Conservation (phyloP, 352 stramenopile genomes). For the Globisporangium megalacanthum region DNA sequence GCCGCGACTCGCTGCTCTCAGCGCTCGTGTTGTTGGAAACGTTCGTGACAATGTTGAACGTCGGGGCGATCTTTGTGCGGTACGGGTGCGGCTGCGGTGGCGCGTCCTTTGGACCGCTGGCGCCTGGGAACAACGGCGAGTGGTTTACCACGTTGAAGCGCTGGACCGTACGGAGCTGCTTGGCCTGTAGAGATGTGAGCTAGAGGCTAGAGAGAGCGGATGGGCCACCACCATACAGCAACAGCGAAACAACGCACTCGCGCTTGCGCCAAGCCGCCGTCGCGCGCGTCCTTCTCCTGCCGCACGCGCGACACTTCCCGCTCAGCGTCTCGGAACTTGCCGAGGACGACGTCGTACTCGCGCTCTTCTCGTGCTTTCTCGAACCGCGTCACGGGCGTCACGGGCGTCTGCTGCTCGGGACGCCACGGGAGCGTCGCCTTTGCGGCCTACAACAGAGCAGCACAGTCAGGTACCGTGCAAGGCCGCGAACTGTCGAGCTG, state of each 20-base stretch:
- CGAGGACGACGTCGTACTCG: constrained; percentile 62
- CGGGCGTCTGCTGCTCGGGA: constrained; percentile 39
- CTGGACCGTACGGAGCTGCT: constrained; percentile 52
- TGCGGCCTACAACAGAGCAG: constrained; percentile 24
- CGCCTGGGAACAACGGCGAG: constrained; percentile 36
- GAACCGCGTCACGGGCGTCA: constrained; percentile 64
- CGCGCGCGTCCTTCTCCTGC: constrained; percentile 27
- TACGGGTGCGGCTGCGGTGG: constrained; percentile 24
- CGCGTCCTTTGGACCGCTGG: constrained; percentile 39
- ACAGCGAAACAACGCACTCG: constrained; percentile 16
- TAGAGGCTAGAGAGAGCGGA: not conserved
- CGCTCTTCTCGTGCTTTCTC: constrained; percentile 66
- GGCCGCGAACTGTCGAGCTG: not conserved
- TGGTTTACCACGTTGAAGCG: constrained; percentile 72
- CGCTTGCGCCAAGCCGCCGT: constrained; percentile 34
- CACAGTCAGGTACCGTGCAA: not conserved
- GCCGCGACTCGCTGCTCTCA: not conserved
- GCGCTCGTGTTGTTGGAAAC: constrained; percentile 13
- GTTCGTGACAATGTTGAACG: constrained; percentile 74
- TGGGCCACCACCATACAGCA: not conserved
- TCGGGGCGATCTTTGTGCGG: constrained; percentile 24
- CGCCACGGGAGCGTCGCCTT: constrained; percentile 59
- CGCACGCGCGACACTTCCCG: constrained; percentile 27
- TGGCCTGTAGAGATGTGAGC: constrained; percentile 25
- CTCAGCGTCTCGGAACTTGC: constrained; percentile 61